Base-by-base conservation (phyloP, 2,329 filamentous ascomycete species). In the Botrytis paeoniae region DNA sequence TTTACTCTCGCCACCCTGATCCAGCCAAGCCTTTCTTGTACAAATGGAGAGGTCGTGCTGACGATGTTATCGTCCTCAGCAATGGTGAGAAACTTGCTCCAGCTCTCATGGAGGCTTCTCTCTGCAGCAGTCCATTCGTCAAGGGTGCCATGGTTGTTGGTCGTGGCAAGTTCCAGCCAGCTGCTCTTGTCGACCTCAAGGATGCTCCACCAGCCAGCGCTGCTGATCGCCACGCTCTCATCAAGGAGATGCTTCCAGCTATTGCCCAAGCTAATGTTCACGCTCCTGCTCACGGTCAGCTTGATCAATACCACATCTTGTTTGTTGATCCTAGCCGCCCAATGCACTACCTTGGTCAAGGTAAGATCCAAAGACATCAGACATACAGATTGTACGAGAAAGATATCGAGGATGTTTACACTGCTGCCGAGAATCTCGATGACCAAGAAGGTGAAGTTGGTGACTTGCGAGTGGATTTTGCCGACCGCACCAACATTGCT, bases 21-120 rank as follows among this genome's bases (percentile, higher is more conserved):
- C 75, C 75, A 22, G 62, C 70, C 14, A 76, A 76, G 63, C 51
- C 61, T 16, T 64, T 74, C 25, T 41, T 75, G 51, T 77, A 72
- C 63, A 72, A 68, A 65, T 74, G 72, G 54, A 73, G 70, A 25
- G 74, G 74, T 35, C 71, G 75, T 63, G 57, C 70, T 14, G 76
- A 77, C 45, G 76, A 77, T 65, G 72, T 77, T 4, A 74, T 77
- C 32, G 63, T 74, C 3, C 70, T 77, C 10, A 76, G 76, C 1
- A 85, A 83, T 63, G 84, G 84, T 2, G 83, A 84, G 73, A 86
- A 85, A 73, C 79, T 85, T 62, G 84, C 84, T 45, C 84, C 84
- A 0, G 75, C 82, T 10, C 76, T 77, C 0, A 82, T 84, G 79
- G 83, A 85, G 74, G 77, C 75, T 37, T 78, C 79, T 18, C 79